Evolutionary conservation across 129 eudicot species (phyloP).

Genomic region (Escallonia rubra): DNA sequence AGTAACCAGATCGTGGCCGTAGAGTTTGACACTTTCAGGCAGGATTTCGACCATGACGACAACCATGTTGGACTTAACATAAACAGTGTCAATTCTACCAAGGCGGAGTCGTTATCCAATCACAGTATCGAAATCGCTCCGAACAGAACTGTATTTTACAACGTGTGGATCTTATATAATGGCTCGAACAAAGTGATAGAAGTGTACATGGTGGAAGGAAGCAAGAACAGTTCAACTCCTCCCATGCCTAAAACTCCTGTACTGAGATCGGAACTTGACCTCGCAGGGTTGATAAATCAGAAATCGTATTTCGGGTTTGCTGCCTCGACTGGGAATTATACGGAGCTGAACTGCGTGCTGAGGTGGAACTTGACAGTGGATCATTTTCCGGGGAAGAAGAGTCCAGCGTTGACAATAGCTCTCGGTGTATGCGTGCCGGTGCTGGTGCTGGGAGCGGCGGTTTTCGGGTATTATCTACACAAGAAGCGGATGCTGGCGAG

Average conservation of each 20-base stretch:
- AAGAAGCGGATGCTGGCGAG: constrained; percentile 18
- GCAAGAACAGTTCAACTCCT: constrained; percentile 22
- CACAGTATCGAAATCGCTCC: constrained; percentile 41
- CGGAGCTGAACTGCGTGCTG: constrained; percentile 55
- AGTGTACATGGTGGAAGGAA: constrained; percentile 52
- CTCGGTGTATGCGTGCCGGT: constrained; percentile 52
- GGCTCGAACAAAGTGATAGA: constrained; percentile 39
- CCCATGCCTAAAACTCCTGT: constrained; percentile 49
- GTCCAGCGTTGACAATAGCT: constrained; percentile 15
- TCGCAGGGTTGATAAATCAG: constrained; percentile 22
- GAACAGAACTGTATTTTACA: constrained; percentile 7
- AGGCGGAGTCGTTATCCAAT: constrained; percentile 6
- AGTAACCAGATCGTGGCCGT: constrained; percentile 56
- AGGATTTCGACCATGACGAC: constrained; percentile 52
- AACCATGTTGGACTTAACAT: constrained; percentile 67
- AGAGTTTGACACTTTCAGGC: constrained; percentile 65
- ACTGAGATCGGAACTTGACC: constrained; percentile 32
- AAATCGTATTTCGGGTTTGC: constrained; percentile 73
- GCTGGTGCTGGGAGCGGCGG: constrained; percentile 26
- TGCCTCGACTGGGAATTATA: constrained; percentile 58
- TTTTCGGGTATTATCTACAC: constrained; percentile 14
- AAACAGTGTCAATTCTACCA: constrained; percentile 39
- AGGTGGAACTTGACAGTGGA: constrained; percentile 67
- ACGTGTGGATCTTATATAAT: constrained; percentile 64
- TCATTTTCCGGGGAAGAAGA: constrained; percentile 17